phyloP scores from a whole-genome alignment of 2,329 filamentous ascomycete species.

The Talaromyces sp. region DNA sequence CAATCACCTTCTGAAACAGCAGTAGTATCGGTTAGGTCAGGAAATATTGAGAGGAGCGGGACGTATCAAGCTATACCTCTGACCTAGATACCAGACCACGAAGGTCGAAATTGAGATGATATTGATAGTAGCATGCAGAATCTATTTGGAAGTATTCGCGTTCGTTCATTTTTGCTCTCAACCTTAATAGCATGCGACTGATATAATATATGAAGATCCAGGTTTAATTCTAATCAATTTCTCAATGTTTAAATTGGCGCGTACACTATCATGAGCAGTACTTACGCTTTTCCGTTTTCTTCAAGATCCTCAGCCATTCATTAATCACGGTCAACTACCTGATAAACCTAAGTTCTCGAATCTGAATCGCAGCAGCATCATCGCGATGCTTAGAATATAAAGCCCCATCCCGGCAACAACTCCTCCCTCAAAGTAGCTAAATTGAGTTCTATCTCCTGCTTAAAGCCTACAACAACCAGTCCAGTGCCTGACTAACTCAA shows the following conservation, averaged over 20 bases:
- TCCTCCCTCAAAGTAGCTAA: neutral
- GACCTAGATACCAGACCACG: neutral
- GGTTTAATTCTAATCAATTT: neutral
- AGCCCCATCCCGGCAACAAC: constrained; percentile 10
- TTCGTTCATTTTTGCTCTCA: neutral
- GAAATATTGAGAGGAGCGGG: neutral
- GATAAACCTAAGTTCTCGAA: neutral
- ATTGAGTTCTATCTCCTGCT: neutral
- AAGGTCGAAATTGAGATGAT: neutral
- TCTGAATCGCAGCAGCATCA: constrained; percentile 46
- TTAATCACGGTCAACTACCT: too few species aligned
- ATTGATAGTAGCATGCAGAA: neutral
- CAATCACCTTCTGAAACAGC: neutral
- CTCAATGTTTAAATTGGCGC: neutral
- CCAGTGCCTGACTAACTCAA: constrained; percentile 38
- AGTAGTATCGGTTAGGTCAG: neutral
- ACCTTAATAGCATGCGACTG: neutral
- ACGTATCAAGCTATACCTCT: neutral
- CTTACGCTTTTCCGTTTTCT: too few species aligned
- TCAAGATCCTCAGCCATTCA: too few species aligned
- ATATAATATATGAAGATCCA: neutral
- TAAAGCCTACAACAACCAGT: neutral
- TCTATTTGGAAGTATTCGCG: neutral
- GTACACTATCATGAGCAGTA: neutral
- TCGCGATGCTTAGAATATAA: constrained; percentile 16